A percentile compares a stretch with the other conserved stretches of the same genome.
Evolutionary conservation across 2,329 filamentous ascomycete genomes (phyloP).

Genomic region (Monosporascus cannonballus): DNA sequence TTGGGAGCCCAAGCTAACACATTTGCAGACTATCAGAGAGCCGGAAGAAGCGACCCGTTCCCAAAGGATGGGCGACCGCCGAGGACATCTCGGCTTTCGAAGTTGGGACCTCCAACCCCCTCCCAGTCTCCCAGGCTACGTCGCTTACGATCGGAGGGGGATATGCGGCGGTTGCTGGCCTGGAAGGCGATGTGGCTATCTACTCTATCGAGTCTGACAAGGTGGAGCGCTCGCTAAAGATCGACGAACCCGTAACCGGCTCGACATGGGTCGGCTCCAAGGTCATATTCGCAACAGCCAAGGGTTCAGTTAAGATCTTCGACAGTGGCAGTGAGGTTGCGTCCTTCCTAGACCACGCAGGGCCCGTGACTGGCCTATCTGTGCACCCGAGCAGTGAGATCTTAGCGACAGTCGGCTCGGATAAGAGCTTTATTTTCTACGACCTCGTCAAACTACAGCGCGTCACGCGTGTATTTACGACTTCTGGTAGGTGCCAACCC

Average conservation of each 20-base stretch:
- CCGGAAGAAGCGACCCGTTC: conserved; percentile 82
- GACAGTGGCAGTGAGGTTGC: conserved; percentile 63
- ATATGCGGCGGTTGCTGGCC: conserved; percentile 67
- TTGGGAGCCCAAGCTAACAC: conserved; percentile 11
- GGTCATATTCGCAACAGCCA: conserved; percentile 66
- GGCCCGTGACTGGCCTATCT: conserved; percentile 69
- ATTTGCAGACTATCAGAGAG: conserved; percentile 69
- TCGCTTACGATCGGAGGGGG: conserved; percentile 49
- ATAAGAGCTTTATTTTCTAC: conserved; percentile 91
- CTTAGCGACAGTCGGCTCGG: conserved; percentile 78
- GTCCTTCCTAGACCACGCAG: conserved; percentile 75
- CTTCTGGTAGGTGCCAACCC: conserved; percentile 58
- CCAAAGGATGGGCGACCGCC: conserved; percentile 74
- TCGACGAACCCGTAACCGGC: conserved; percentile 62
- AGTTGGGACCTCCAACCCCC: conserved; percentile 37
- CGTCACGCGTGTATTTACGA: conserved; percentile 72
- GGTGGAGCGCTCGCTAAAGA: conserved; percentile 60
- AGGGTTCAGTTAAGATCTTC: conserved; percentile 75
- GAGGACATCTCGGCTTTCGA: conserved; percentile 58
- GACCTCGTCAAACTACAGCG: conserved; percentile 63
- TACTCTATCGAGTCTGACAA: conserved; percentile 67
- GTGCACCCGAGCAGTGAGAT: conserved; percentile 79
- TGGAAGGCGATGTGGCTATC: conserved; percentile 67
- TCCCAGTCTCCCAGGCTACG: conserved; percentile 42
- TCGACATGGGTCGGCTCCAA: conserved; percentile 60